Base-by-base conservation (phyloP, 805 yeast genomes). In the Saturnispora silvae region DNA sequence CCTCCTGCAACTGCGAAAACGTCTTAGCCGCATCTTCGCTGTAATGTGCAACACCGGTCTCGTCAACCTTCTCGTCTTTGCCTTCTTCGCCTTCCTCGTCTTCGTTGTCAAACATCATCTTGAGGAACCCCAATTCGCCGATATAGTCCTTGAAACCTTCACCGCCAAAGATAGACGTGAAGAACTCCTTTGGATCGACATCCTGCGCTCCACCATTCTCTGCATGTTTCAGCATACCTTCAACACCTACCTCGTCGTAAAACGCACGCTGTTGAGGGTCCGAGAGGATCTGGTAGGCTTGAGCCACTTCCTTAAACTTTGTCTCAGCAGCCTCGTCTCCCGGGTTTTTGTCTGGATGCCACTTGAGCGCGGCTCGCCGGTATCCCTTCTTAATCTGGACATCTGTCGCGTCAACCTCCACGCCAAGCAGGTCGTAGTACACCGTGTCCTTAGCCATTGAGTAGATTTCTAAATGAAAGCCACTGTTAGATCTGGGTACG, bases 111-210 rank as follows among this genome's bases (percentile, higher is more conserved):
- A 80, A 70, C 53, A 92, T 61, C 48, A 86, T 94, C 49, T 74
- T 75, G 52, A 92, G 58, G 54, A 87, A 65, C 20, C 86, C 72
- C 43, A 86, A 61, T 54, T 92, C 95, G 4, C 98, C 98, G 49
- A 89, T 83, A 68, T 86, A 79, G 34, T 79, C 77, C 24, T 66
- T 70, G 58, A 87, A 86, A 2, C 92, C 94, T 40, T 81, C 94
- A 34, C 96, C 96, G 31, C 96, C 96, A 58, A 86, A 78, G 41
- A 79, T 77, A 62, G 68, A 68, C 4, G 78, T 66, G 53, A 78
- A 79, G 48, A 77, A 75, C 51, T 78, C 85, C 29, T 72, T 65
- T 2, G 89, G 82, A 54, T 81, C 89, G 47, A 76, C 85, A 44
- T 77, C 82, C 35, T 64, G 65, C 7, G 38, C 37, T 1, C 82